Evolutionary conservation across 2,329 filamentous ascomycete species (phyloP), one percentile per base, ranked within the genome.

Genomic region (Colletotrichum theobromicola): DNA sequence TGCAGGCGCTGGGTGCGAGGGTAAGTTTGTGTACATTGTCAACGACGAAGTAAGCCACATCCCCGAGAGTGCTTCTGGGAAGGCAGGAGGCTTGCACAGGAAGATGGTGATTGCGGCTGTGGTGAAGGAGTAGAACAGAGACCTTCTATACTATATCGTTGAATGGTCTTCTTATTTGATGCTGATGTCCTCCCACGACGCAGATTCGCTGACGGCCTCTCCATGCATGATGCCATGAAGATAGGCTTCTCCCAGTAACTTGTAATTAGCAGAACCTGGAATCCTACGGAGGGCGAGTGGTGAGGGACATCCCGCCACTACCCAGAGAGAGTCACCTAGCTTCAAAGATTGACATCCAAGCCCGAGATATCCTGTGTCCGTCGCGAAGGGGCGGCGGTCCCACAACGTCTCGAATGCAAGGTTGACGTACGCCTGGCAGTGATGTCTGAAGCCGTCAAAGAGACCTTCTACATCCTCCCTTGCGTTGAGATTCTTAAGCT

Each of bases 1-100:
- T 21, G 72, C 72, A 6, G 76, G 70, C 9, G 80, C 78, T 1
- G 93, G 93, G 0, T 85, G 88, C 0, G 82, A 83, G 5, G 86
- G 21, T 4, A 50, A n/a, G 7, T 75, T 75, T 30, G 13, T 57
- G 35, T 72, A 61, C 13, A 34, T 75, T 12, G 61, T 75, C 30
- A 60, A 76, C n/a, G 64, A 60, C 2, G 72, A 76, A 37, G 57
- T 61, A 7, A 75, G 60, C n/a, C 72, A 69, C 42, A 55, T 76
- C 24, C 75, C 75, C 8, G 72, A 72, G 60, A 16, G 16, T 4
- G 28, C 35, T n/a, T 37, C 18, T 15, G 61, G 61, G 18, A 50
- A 24, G 24, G 58, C 72, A 5, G 75, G 67, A 5, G 72, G 67
- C 2, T 30, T 76, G 28, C 26, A 75, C 28, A 55, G 64, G 37